These are phyloP conservation scores for Aspergillus sclerotioniger DNA, from an alignment of 495 filamentous ascomycete genomes.

Conservation along the genomic window DNA sequence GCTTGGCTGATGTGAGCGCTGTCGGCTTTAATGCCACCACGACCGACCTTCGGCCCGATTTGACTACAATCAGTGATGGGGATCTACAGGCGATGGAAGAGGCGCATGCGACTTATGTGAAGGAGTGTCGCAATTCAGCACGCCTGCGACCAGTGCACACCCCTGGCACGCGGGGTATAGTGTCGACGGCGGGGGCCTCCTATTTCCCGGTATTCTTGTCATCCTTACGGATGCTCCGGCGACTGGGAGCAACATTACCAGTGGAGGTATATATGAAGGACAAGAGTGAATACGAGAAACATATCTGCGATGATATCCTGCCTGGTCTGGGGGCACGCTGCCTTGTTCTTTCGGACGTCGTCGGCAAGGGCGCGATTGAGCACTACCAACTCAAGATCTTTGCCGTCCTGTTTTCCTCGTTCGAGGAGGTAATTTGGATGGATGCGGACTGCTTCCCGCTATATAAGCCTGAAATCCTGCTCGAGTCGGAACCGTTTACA, in stretches of 20 bases:
- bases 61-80: conserved; percentile 33
- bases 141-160: conserved; percentile 42
- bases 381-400: conserved; percentile 62
- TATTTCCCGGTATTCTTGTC: conserved; percentile 50
- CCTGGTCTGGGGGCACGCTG: conserved; percentile 52
- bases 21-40: conserved; percentile 36
- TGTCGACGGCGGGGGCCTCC: conserved; percentile 47
- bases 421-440: conserved; percentile 60
- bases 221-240: conserved; percentile 57
- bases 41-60: conserved; percentile 31
- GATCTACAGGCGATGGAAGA: conserved; percentile 35
- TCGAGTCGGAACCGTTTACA: conserved; percentile 50
- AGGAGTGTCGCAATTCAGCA: conserved; percentile 31
- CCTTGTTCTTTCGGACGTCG: conserved; percentile 45
- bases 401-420: conserved; percentile 58
- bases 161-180: conserved; percentile 51
- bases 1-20: conserved; percentile 19
- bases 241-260: conserved; percentile 53
- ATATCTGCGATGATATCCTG: conserved; percentile 52
- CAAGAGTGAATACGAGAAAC: conserved; percentile 45
- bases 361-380: conserved; percentile 39
- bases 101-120: conserved; percentile 45
- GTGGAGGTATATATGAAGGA: conserved; percentile 59
- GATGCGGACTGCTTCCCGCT: conserved; percentile 59
- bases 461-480: conserved; percentile 48